Percentiles rank a stretch among this genome's conserved stretches.
Evolutionary conservation across 768 basidiomycete genomes (phyloP).

Genomic region (Tubosaeta brunneosetosa): DNA sequence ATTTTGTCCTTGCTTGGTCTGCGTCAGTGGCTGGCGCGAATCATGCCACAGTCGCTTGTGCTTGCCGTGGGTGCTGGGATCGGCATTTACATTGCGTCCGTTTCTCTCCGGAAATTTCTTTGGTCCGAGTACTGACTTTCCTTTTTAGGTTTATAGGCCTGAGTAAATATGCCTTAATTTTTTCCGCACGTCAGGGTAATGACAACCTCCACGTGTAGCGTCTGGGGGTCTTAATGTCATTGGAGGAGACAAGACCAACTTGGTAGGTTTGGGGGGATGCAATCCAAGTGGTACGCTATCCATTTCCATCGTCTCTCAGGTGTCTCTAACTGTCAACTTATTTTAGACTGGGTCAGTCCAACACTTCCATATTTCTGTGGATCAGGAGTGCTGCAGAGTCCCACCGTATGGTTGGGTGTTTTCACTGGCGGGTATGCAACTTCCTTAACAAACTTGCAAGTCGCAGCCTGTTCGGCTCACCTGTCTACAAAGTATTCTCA

Average conservation of each 20-base stretch:
- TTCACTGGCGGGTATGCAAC: constrained; percentile 71
- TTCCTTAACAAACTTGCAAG: not conserved
- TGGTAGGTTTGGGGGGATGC: constrained; percentile 78
- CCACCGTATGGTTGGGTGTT: constrained; percentile 86
- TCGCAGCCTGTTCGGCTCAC: constrained; percentile 1
- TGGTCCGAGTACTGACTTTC: constrained; percentile 10
- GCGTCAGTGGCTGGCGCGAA: constrained; percentile 84
- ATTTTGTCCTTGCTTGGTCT: constrained; percentile 74
- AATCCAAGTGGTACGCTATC: constrained; percentile 38
- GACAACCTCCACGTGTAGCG: constrained; percentile 34
- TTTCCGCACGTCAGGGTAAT: not conserved
- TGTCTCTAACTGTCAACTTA: constrained; percentile 5
- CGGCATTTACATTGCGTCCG: constrained; percentile 81
- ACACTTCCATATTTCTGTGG: constrained; percentile 58
- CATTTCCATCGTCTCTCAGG: not conserved
- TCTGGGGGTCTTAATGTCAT: constrained; percentile 67
- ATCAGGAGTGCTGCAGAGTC: constrained; percentile 59
- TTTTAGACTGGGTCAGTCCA: constrained; percentile 39
- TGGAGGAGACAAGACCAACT: constrained; percentile 64
- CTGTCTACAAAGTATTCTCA: constrained; percentile 51
- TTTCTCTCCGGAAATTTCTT: constrained; percentile 13
- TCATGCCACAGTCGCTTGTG: constrained; percentile 85
- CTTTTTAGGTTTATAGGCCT: constrained; percentile 64
- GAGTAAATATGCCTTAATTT: constrained; percentile 37
- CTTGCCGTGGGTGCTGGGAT: constrained; percentile 84